Evolutionary conservation across 345 rosid genomes (phyloP).

Genomic region (Populus deltoides): DNA sequence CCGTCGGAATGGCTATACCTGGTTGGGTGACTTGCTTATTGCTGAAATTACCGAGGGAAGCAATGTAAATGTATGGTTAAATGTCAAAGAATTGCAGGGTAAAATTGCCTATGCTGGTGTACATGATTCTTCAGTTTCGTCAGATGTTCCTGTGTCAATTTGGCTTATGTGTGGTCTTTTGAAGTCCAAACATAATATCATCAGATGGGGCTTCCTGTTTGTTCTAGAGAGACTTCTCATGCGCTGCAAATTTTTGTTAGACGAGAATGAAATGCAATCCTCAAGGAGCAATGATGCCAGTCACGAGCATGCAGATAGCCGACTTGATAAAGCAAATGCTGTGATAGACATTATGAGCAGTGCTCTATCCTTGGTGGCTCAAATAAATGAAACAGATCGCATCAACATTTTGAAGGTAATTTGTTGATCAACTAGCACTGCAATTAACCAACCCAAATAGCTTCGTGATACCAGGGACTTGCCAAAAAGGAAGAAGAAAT

Average conservation of each 20-base stretch:
- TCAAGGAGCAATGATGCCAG: slow-evolving; percentile 39
- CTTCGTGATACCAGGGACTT: neutral
- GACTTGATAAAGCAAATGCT: slow-evolving; percentile 90
- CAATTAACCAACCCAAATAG: neutral
- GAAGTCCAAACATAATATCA: slow-evolving; percentile 68
- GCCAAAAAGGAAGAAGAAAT: neutral
- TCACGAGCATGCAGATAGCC: slow-evolving; percentile 43
- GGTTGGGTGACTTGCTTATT: slow-evolving; percentile 93
- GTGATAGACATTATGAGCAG: slow-evolving; percentile 94
- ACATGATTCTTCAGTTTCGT: slow-evolving; percentile 55
- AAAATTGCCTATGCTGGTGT: slow-evolving; percentile 70
- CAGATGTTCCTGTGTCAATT: slow-evolving; percentile 76
- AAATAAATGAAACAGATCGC: slow-evolving; percentile 83
- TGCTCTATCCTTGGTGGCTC: slow-evolving; percentile 79
- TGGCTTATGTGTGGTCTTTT: slow-evolving; percentile 89
- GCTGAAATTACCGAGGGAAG: slow-evolving; percentile 80
- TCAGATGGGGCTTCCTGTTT: slow-evolving; percentile 86
- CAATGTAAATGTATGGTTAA: slow-evolving; percentile 61
- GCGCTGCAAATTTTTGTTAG: slow-evolving; percentile 88
- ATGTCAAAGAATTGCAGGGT: slow-evolving; percentile 60
- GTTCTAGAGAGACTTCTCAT: slow-evolving; percentile 94
- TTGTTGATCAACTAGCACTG: slow-evolving; percentile 10
- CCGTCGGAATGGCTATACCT: slow-evolving; percentile 85
- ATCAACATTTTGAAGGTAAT: slow-evolving; percentile 93
- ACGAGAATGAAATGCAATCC: slow-evolving; percentile 74